Conservation (phyloP, 805 yeast genomes). For the Nakazawaea laoshanensis region DNA sequence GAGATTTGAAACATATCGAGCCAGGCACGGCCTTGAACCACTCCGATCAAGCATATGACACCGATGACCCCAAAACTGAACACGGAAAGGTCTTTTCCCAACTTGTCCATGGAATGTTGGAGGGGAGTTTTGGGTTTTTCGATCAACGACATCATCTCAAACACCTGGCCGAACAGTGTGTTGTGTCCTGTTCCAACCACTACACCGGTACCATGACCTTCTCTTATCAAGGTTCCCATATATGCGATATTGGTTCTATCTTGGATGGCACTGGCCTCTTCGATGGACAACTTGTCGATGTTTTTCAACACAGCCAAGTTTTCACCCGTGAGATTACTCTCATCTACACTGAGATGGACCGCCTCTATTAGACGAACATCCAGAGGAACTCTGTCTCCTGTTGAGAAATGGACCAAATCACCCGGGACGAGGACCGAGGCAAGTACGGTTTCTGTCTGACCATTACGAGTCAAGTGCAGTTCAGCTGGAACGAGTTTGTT, state of each 20-base stretch:
- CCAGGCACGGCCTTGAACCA: conserved; percentile 90
- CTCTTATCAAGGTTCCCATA: conserved; percentile 96
- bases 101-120: conserved; percentile 89
- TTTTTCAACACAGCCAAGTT: conserved; percentile 75
- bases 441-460: conserved; percentile 67
- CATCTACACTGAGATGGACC: conserved; percentile 80
- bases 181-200: conserved; percentile 85
- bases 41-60: conserved; percentile 82
- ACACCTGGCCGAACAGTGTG: conserved; percentile 92
- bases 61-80: conserved; percentile 86
- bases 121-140: conserved; percentile 98
- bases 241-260: conserved; percentile 76
- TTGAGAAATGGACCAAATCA: conserved; percentile 79
- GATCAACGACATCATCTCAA: conserved; percentile 89
- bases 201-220: conserved; percentile 90
- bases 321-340: conserved; percentile 93
- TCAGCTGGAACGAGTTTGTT: conserved; percentile 94
- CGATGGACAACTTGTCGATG: conserved; percentile 32
- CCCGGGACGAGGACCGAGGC: conserved; percentile 94
- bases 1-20: conserved; percentile 97
- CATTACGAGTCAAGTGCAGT: conserved; percentile 83
- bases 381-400: conserved; percentile 96
- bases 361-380: conserved; percentile 78
- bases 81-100: conserved; percentile 84
- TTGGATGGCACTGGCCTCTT: conserved; percentile 43